phyloP scores from a whole-genome alignment of 2,329 filamentous ascomycete genomes.

The Pseudogymnoascus sp. region DNA sequence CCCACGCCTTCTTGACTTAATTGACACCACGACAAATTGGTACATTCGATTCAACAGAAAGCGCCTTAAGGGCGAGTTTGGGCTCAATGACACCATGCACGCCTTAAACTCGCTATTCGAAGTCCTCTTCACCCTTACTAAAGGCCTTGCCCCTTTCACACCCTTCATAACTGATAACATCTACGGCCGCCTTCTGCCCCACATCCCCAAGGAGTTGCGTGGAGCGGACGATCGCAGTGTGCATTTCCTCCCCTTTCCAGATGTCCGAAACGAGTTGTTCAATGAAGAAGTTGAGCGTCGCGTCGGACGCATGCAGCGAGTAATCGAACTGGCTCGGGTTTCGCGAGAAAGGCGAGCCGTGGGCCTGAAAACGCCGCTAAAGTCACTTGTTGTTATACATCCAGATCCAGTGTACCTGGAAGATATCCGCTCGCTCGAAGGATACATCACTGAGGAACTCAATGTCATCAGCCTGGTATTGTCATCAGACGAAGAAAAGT shows the following conservation, averaged over 20 bases:
- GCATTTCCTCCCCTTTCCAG: slow-evolving; percentile 86
- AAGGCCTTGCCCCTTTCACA: slow-evolving; percentile 86
- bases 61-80: slow-evolving; percentile 83
- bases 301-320: slow-evolving; percentile 86
- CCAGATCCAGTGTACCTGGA: slow-evolving; percentile 74
- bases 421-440: slow-evolving; percentile 76
- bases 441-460: slow-evolving; percentile 86
- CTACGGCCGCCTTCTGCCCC: slow-evolving; percentile 73
- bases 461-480: slow-evolving; percentile 82
- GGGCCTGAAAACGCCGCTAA: slow-evolving; percentile 83
- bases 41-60: slow-evolving; percentile 94
- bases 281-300: slow-evolving; percentile 78
- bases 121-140: slow-evolving; percentile 80
- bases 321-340: slow-evolving; percentile 84
- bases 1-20: slow-evolving; percentile 70
- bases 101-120: slow-evolving; percentile 93
- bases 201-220: slow-evolving; percentile 66
- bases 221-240: slow-evolving; percentile 75
- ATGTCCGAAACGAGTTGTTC: slow-evolving; percentile 81
- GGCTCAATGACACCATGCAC: slow-evolving; percentile 76
- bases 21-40: slow-evolving; percentile 97
- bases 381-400: slow-evolving; percentile 84
- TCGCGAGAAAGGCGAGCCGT: slow-evolving; percentile 79
- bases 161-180: slow-evolving; percentile 95
- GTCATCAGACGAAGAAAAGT: slow-evolving; percentile 79